phyloP scores from a whole-genome alignment of 768 basidiomycete genomes.

The Hygrocybe punicea region DNA sequence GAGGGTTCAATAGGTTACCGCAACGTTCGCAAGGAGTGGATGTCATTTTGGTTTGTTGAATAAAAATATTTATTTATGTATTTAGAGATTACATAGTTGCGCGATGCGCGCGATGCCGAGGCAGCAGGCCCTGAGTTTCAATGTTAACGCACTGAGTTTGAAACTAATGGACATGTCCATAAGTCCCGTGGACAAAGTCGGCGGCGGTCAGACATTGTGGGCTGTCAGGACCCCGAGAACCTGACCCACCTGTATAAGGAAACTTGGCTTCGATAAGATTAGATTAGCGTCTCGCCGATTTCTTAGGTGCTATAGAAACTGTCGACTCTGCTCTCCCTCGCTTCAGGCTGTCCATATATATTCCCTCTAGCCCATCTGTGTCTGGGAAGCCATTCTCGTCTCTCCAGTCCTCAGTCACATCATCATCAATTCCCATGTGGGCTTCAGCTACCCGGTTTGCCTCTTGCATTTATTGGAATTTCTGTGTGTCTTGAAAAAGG shows the following conservation, averaged over 20 bases:
- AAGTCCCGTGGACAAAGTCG: too few species aligned
- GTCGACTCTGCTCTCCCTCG: not conserved
- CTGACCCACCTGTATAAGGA: not conserved
- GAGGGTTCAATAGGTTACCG: too few species aligned
- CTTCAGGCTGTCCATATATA: not conserved
- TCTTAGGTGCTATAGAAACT: not conserved
- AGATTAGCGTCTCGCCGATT: not conserved
- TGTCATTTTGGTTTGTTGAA: too few species aligned
- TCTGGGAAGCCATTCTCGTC: not conserved
- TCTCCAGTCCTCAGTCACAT: not conserved
- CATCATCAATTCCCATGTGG: not conserved
- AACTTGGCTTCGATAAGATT: not conserved
- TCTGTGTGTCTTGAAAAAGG: not conserved
- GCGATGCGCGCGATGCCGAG: too few species aligned
- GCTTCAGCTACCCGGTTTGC: not conserved
- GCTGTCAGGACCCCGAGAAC: not conserved
- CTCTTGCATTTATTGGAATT: not conserved
- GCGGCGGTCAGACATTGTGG: too few species aligned
- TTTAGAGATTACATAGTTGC: too few species aligned
- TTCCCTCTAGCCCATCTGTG: not conserved
- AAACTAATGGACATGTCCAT: too few species aligned
- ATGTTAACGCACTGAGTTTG: too few species aligned
- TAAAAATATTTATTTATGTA: too few species aligned
- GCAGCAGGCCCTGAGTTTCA: too few species aligned
- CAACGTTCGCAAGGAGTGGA: too few species aligned